phyloP scores from a whole-genome alignment of 805 yeast genomes.

The Candida suzukii region DNA sequence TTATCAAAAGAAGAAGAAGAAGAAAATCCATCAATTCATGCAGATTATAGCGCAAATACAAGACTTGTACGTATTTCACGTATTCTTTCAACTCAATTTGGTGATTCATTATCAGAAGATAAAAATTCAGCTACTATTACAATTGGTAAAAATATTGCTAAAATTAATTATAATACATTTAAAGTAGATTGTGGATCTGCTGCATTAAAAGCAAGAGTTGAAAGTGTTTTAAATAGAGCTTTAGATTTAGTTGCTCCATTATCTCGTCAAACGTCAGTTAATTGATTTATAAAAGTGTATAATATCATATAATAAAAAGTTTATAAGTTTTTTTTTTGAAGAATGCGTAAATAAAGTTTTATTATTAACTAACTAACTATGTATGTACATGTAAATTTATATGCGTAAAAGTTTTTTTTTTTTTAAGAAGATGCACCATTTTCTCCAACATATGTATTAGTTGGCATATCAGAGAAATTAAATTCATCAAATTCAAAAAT shows the following conservation, averaged over 20 bases:
- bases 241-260: constrained; percentile 80
- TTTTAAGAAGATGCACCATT: neutral
- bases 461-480: constrained; percentile 7
- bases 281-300: no score
- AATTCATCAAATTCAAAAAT: constrained; percentile 31
- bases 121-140: constrained; percentile 48
- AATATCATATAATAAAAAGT: no score
- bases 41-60: constrained; percentile 27
- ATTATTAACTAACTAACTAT: no score
- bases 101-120: constrained; percentile 52
- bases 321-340: no score
- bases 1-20: neutral
- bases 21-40: constrained; percentile 16
- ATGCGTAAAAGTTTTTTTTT: no score
- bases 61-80: constrained; percentile 50
- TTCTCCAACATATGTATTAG: neutral
- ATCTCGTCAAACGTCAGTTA: constrained; percentile 29
- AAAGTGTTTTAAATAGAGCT: constrained; percentile 72
- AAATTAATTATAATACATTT: constrained; percentile 55
- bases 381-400: no score
- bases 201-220: constrained; percentile 75
- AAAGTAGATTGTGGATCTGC: constrained; percentile 65
- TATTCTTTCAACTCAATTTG: constrained; percentile 80
- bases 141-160: constrained; percentile 73
- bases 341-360: no score